Base-by-base conservation (phyloP, 345 rosid genomes). In the Aquilaria malaccensis region DNA sequence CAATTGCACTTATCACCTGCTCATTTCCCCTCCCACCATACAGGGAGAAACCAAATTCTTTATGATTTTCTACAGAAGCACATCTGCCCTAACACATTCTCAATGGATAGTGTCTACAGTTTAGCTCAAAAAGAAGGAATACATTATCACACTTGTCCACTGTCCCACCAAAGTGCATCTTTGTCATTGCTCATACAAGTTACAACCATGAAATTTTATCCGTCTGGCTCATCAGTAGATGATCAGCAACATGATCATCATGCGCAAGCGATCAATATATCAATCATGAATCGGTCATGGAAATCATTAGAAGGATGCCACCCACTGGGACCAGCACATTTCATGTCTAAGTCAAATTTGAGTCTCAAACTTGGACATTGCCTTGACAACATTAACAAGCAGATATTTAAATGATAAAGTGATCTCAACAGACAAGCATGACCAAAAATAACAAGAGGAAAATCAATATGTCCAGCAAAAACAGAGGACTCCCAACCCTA, bases 1-100 rank as follows among this genome's bases (percentile, higher is more conserved):
- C 74, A 82, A 77, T 73, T 62, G 79, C 86, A 85, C 75, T 75
- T 80, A 85, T 79, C 85, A 84, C 82, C 97, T 78, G 98, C 83
- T 80, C 83, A 76, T 79, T 84, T 85, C 77, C 81, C 85, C 82
- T 72, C 84, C 80, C 75, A 62, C 50, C 37, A 29, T 72, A 73
- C 54, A 76, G 80, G 78, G 77, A 76, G 77, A 79, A 80, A 76
- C 65, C 58, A 67, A 78, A 73, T 78, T 70, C 70, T 58, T 22
- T 62, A 64, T 60, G 70, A 63, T 64, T 67, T 69, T 75, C 64
- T 69, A 53, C 64, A 43, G 41, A 59, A 77, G 76, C 53, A 63
- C 74, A 73, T 63, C 59, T 56, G 71, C 70, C 80, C 60, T 82
- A 62, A 61, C 65, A 59, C 41, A 59, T 66, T 69, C 67, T 70